A percentile compares a stretch with the other conserved stretches of the same genome.
Conservation (phyloP, 768 basidiomycete species). For the Mycena venus region DNA sequence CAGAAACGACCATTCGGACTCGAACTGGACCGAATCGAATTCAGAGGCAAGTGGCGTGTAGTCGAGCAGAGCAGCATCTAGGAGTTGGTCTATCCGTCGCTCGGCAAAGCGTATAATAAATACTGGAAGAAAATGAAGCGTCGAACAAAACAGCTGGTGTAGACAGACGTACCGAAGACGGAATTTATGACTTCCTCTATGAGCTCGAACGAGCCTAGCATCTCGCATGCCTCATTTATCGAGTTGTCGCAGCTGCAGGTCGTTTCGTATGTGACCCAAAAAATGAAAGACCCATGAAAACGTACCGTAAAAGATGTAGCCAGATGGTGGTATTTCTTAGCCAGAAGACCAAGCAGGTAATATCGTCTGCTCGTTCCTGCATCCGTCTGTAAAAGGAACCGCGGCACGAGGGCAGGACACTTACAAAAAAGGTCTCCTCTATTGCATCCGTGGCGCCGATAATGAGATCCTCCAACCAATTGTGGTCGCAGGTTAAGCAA, state of each 20-base stretch:
- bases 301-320: slow-evolving; percentile 84
- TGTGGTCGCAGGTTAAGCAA: slow-evolving; percentile 89
- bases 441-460: slow-evolving; percentile 93
- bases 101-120: slow-evolving; percentile 96
- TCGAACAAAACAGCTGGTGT: slow-evolving; percentile 8
- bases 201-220: slow-evolving; percentile 86
- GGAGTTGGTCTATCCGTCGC: slow-evolving; percentile 85
- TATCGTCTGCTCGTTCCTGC: slow-evolving; percentile 86
- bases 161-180: slow-evolving; percentile 78
- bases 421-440: slow-evolving; percentile 92
- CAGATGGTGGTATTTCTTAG: slow-evolving; percentile 91
- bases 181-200: slow-evolving; percentile 95
- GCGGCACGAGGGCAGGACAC: slow-evolving; percentile 48
- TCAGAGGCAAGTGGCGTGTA: slow-evolving; percentile 83
- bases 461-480: slow-evolving; percentile 93
- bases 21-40: slow-evolving; percentile 89
- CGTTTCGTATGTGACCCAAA: neutral
- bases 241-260: slow-evolving; percentile 72
- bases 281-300: neutral
- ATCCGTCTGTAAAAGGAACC: slow-evolving; percentile 12
- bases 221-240: slow-evolving; percentile 84
- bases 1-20: slow-evolving; percentile 95
- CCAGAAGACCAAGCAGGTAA: slow-evolving; percentile 94
- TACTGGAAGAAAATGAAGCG: slow-evolving; percentile 62
- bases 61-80: slow-evolving; percentile 88